Conservation (phyloP, 129 eudicot species). For the Smallanthus sonchifolius region DNA sequence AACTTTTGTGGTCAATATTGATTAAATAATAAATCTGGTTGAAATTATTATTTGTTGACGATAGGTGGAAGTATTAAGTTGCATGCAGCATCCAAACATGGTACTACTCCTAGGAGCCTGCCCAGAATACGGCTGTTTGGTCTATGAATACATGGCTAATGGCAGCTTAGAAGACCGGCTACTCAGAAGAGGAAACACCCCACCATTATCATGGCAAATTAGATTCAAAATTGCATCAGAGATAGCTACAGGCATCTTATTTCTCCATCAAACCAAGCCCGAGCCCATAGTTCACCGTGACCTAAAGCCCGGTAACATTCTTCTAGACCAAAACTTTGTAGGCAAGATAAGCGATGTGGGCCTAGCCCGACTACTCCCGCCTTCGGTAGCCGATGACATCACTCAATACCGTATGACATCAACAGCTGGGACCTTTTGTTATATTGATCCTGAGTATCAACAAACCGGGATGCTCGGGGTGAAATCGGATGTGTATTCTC, state of each 20-base stretch:
- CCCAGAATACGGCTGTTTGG: slow-evolving; percentile 73
- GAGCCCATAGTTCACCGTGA: slow-evolving; percentile 81
- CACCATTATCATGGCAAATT: slow-evolving; percentile 62
- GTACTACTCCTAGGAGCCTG: slow-evolving; percentile 91
- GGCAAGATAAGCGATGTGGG: slow-evolving; percentile 82
- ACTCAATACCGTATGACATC: slow-evolving; percentile 74
- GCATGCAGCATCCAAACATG: slow-evolving; percentile 67
- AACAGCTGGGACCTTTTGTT: slow-evolving; percentile 69
- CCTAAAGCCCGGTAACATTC: slow-evolving; percentile 70
- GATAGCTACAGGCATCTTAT: slow-evolving; percentile 56
- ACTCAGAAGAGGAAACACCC: slow-evolving; percentile 43
- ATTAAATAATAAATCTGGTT: too few relatives aligned
- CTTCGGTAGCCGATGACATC: slow-evolving; percentile 49
- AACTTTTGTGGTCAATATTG: too few relatives aligned
- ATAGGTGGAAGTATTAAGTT: slow-evolving; percentile 61
- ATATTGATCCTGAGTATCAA: slow-evolving; percentile 82
- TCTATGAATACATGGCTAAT: slow-evolving; percentile 74
- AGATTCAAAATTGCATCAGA: slow-evolving; percentile 71
- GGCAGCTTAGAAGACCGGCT: slow-evolving; percentile 77
- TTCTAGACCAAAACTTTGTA: slow-evolving; percentile 66
- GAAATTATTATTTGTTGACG: not conserved
- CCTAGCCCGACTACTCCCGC: slow-evolving; percentile 65
- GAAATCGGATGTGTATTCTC: slow-evolving; percentile 66
- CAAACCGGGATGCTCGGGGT: slow-evolving; percentile 82
- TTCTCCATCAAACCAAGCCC: slow-evolving; percentile 74